phyloP scores from a whole-genome alignment of 2,329 filamentous ascomycete species.

The Apiospora aurea region DNA sequence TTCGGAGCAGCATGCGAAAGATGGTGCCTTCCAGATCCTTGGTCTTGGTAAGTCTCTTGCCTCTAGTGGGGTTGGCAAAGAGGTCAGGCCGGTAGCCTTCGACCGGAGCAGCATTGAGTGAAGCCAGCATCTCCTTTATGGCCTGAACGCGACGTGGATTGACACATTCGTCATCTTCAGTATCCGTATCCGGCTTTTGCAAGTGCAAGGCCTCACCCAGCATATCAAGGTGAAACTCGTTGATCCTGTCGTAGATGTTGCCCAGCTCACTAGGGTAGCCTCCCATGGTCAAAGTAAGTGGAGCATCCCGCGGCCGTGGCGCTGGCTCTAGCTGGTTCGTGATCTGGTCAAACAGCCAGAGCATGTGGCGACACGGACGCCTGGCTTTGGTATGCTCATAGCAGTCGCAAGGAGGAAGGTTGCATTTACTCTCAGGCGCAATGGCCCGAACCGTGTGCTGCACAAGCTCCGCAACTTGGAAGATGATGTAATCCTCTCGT shows the following conservation, averaged over 20 bases:
- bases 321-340: conserved; percentile 55
- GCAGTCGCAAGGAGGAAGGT: conserved; percentile 57
- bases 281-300: conserved; percentile 50
- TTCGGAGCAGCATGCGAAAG: conserved; percentile 60
- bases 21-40: conserved; percentile 59
- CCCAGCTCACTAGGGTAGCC: conserved; percentile 56
- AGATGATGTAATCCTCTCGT: conserved; percentile 54
- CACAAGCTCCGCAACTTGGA: conserved; percentile 62
- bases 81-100: conserved; percentile 57
- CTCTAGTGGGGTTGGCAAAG: conserved; percentile 42
- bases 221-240: conserved; percentile 58
- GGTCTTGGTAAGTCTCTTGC: conserved; percentile 48
- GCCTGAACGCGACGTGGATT: conserved; percentile 53
- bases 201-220: conserved; percentile 61
- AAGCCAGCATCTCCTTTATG: conserved; percentile 58
- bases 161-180: conserved; percentile 36
- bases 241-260: conserved; percentile 56
- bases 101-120: conserved; percentile 47
- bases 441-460: conserved; percentile 60
- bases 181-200: conserved; percentile 45
- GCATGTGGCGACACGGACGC: conserved; percentile 56
- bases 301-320: conserved; percentile 38
- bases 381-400: conserved; percentile 31
- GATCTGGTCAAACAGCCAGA: conserved; percentile 63
- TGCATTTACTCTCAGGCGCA: conserved; percentile 46